Conservation (phyloP, 2,329 filamentous ascomycete species). For the Zalaria sp. region DNA sequence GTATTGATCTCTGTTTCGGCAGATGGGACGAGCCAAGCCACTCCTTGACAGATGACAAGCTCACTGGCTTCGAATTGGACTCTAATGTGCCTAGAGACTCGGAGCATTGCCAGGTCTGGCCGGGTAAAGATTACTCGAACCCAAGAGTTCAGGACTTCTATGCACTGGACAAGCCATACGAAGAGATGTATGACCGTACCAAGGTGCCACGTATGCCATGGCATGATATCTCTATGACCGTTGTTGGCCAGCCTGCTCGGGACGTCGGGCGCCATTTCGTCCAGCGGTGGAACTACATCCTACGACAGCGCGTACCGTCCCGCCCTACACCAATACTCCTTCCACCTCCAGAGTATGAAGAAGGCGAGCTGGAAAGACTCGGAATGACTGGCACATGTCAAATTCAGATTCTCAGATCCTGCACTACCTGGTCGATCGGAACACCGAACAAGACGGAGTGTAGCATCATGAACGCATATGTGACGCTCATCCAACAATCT, state of each 20-base stretch:
- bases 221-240: constrained; percentile 97
- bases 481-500: constrained; percentile 86
- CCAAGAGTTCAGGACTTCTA: constrained; percentile 93
- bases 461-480: constrained; percentile 91
- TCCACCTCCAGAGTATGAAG: constrained; percentile 81
- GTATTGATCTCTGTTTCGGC: constrained; percentile 92
- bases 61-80: constrained; percentile 78
- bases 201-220: constrained; percentile 90
- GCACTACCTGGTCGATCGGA: constrained; percentile 81
- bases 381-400: constrained; percentile 91
- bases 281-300: constrained; percentile 93
- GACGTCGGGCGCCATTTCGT: constrained; percentile 94
- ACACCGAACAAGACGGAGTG: constrained; percentile 72
- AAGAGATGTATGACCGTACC: constrained; percentile 94
- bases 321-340: constrained; percentile 86
- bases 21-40: constrained; percentile 96
- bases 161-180: constrained; percentile 82
- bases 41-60: constrained; percentile 78
- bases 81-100: constrained; percentile 65
- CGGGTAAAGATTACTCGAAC: constrained; percentile 97
- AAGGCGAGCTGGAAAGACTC: constrained; percentile 71
- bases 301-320: constrained; percentile 83
- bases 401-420: constrained; percentile 87
- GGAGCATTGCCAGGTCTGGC: constrained; percentile 90
- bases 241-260: constrained; percentile 87